A percentile compares a stretch with the other conserved stretches of the same genome.
Conservation (phyloP, 2,329 filamentous ascomycete species). For the Colletotrichum neosansevieriae region DNA sequence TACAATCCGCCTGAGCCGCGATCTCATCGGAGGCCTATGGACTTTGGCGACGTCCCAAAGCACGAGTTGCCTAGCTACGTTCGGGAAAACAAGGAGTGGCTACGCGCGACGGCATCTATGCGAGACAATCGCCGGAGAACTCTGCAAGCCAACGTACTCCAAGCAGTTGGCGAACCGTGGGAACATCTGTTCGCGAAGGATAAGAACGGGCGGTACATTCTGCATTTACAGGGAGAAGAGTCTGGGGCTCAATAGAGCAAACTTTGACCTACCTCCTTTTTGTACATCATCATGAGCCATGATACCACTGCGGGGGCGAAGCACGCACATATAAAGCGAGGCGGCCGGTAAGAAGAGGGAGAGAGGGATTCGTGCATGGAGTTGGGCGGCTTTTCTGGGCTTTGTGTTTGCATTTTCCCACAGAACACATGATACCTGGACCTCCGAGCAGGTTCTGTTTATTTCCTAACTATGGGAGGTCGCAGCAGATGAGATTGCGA, state of each 20-base stretch:
- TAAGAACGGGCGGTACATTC: neutral
- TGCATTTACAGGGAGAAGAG: neutral
- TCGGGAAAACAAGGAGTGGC: slow-evolving; percentile 58
- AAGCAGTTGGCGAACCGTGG: slow-evolving; percentile 15
- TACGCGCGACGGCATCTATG: slow-evolving; percentile 54
- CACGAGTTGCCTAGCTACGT: slow-evolving; percentile 60
- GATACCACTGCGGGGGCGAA: neutral
- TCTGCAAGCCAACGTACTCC: slow-evolving; percentile 15
- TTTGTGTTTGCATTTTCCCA: too few relatives aligned
- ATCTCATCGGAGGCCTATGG: slow-evolving; percentile 45
- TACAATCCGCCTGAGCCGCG: slow-evolving; percentile 48
- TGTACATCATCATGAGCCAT: slow-evolving; percentile 5
- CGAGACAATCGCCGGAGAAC: slow-evolving; percentile 47
- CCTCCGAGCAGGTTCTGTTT: too few relatives aligned
- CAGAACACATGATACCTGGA: too few relatives aligned
- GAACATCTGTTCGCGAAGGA: slow-evolving; percentile 22
- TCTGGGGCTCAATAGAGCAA: neutral
- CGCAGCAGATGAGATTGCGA: too few relatives aligned
- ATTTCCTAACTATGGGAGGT: too few relatives aligned
- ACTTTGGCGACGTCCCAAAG: slow-evolving; percentile 54
- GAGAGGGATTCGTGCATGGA: too few relatives aligned
- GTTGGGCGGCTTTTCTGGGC: too few relatives aligned
- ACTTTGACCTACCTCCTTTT: neutral
- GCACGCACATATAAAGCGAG: neutral
- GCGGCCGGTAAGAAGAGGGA: neutral